Conservation (phyloP, 2,329 filamentous ascomycete genomes). For the Fusarium musae region DNA sequence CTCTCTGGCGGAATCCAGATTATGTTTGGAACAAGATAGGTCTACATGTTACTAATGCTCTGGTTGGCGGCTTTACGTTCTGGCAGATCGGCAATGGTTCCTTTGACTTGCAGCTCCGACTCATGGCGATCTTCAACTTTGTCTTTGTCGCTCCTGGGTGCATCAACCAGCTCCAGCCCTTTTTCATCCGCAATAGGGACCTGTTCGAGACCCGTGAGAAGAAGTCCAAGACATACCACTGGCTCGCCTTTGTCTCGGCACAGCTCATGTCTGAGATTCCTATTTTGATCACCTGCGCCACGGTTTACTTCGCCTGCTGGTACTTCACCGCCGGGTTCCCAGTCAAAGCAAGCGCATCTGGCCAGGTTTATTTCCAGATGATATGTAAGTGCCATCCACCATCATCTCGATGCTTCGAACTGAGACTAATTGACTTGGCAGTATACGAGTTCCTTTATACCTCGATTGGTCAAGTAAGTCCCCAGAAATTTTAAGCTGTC, state of each 20-base stretch:
- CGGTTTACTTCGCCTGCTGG: slow-evolving; percentile 64
- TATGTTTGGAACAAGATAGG: slow-evolving; percentile 73
- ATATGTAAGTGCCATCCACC: neutral
- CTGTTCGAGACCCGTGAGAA: slow-evolving; percentile 62
- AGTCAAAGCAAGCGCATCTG: slow-evolving; percentile 54
- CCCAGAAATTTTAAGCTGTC: too few relatives aligned
- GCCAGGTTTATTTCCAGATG: slow-evolving; percentile 56
- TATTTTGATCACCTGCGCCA: slow-evolving; percentile 56
- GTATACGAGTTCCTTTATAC: slow-evolving; percentile 70
- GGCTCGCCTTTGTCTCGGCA: slow-evolving; percentile 67
- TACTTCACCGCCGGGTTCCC: slow-evolving; percentile 68
- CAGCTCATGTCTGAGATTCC: slow-evolving; percentile 61
- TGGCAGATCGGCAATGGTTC: slow-evolving; percentile 66
- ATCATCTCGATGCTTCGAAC: too few relatives aligned
- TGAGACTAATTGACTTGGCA: neutral
- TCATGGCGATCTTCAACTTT: slow-evolving; percentile 65
- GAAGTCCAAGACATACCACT: slow-evolving; percentile 65
- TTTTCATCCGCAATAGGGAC: slow-evolving; percentile 59
- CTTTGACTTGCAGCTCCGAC: slow-evolving; percentile 62
- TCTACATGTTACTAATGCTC: slow-evolving; percentile 63
- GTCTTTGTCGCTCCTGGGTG: slow-evolving; percentile 54
- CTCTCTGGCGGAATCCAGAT: slow-evolving; percentile 69
- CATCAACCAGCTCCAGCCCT: slow-evolving; percentile 60
- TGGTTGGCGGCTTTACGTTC: slow-evolving; percentile 72
- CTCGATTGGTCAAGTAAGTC: slow-evolving; percentile 62